Base-by-base conservation (phyloP, 768 basidiomycete genomes). In the Lactifluus subvellereus region DNA sequence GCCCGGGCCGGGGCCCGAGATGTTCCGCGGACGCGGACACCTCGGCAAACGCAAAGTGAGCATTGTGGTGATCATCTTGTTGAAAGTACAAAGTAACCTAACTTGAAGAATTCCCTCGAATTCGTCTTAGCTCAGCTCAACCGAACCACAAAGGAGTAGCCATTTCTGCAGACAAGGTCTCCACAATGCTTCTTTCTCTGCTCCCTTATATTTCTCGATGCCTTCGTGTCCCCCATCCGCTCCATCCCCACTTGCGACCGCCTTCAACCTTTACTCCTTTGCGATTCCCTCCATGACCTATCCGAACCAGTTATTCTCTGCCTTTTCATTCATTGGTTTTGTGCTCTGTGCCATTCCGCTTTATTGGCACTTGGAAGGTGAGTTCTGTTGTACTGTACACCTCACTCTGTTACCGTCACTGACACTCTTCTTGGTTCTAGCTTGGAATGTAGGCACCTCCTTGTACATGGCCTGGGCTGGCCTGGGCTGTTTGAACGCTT, bases 361-460 rank as follows among this genome's bases (percentile, higher is more conserved):
- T 32, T 78, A 79, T 18, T 83, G 82, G 80, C 84, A 85, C 71
- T 71, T 83, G 50, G 76, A 82, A 76, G 78, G 77, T 70, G 51
- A 27, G 16, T 30, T 16, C 22, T 42, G 10, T n/a, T 18, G 20
- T n/a, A n/a, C n/a, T n/a, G n/a, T 5, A 33, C 4, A 8, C n/a
- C 27, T 9, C 16, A 8, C 1, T 10, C 32, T 30, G 11, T 18
- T n/a, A 33, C 22, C 32, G 18, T 22, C 42, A 7, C 30, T 56
- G 42, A 55, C 20, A 30, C 20, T 33, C 22, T 16, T 40, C 32
- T 57, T 8, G 35, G 18, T 32, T 45, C 52, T 37, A 78, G 84
- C 84, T 20, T 84, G 80, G 81, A 87, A 89, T 71, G 78, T 83
- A 13, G 88, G 87, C 37, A 90, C 89, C 11, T 83, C 87, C 62